Evolutionary conservation across 2,329 filamentous ascomycete species (phyloP), one percentile per base, ranked within the genome.

Genomic region (Orbilia javanica): DNA sequence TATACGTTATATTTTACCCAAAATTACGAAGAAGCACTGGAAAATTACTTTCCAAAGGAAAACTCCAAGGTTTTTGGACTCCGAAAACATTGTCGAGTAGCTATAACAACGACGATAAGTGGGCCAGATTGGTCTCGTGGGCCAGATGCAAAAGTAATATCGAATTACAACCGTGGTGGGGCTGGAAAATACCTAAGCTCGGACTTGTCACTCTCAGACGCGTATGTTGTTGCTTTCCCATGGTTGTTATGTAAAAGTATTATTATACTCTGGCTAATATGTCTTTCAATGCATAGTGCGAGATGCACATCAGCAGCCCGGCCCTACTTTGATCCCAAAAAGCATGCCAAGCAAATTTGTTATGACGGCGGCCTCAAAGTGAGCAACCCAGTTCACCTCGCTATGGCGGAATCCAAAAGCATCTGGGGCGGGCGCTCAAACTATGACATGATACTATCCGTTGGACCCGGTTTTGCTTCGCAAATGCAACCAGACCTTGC

Each of bases 361-460:
- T 42, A 44, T 5, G 67, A 70, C 6, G 67, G 67, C 8, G 67
- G 53, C 4, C 67, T 70, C 20, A 70, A 70, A 27, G 67, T 36
- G 11, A 53, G 44, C 18, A 70, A 70, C 11, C 67, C 67, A 2
- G 13, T 70, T 25, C 53, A 63, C 0, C n/a, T 52, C 4, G 55
- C 55, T 6, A 10, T 50, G 0, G 29, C 27, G 8, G 67, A 70
- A 15, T 48, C 67, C 3, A 50, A 31, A 31, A 2, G 10, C 11
- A 52, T 70, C 0, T 70, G 67, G 67, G 55, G 27, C 4, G 11
- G 5, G 15, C 0, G 20, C 11, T 20, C 34, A 4, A 36, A n/a
- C 1, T 57, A 22, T 20, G 44, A 48, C 10, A 11, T 63, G 8
- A 29, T 70, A 15, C 29, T 70, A 8, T 70, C 67, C 1, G 13